phyloP scores from a whole-genome alignment of 2,329 filamentous ascomycete species.

The Colletotrichum liriopes region DNA sequence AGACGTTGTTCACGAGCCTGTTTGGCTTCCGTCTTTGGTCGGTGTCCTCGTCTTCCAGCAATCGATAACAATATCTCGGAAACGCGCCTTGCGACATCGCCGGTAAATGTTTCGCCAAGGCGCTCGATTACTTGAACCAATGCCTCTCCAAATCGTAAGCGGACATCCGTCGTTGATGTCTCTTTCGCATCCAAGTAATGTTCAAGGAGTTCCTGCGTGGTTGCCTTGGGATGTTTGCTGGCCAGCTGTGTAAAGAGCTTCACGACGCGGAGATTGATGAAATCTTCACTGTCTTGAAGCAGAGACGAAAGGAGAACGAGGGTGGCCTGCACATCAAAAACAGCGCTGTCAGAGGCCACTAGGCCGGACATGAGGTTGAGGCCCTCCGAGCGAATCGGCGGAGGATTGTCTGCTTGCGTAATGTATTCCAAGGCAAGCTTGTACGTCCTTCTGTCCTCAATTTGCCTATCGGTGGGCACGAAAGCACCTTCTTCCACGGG shows the following conservation, averaged over 20 bases:
- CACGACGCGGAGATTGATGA: constrained; percentile 79
- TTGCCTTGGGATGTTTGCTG: constrained; percentile 73
- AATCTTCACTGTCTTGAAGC: constrained; percentile 78
- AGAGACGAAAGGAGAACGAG: constrained; percentile 76
- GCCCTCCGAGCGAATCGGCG: constrained; percentile 78
- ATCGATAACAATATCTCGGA: constrained; percentile 74
- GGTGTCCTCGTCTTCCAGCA: constrained; percentile 74
- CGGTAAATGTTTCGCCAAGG: constrained; percentile 69
- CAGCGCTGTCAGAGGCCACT: constrained; percentile 67
- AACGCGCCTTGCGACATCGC: constrained; percentile 66
- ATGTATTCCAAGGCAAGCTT: constrained; percentile 76
- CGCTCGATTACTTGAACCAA: constrained; percentile 76
- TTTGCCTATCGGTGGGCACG: constrained; percentile 62
- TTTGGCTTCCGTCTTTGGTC: constrained; percentile 71
- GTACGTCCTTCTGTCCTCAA: constrained; percentile 75
- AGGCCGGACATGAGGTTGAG: constrained; percentile 73
- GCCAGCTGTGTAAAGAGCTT: constrained; percentile 76
- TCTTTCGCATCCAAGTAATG: constrained; percentile 78
- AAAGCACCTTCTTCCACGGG: constrained; percentile 56
- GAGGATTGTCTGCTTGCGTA: constrained; percentile 72
- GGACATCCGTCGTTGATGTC: constrained; percentile 71
- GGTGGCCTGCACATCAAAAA: constrained; percentile 77
- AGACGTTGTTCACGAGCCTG: constrained; percentile 68
- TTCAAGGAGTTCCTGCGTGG: constrained; percentile 75
- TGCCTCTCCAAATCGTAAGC: constrained; percentile 79